Percentiles rank a stretch among this genome's conserved stretches.
Evolutionary conservation across 306 rosid species (phyloP).

Genomic region (Fragaria ananassa): DNA sequence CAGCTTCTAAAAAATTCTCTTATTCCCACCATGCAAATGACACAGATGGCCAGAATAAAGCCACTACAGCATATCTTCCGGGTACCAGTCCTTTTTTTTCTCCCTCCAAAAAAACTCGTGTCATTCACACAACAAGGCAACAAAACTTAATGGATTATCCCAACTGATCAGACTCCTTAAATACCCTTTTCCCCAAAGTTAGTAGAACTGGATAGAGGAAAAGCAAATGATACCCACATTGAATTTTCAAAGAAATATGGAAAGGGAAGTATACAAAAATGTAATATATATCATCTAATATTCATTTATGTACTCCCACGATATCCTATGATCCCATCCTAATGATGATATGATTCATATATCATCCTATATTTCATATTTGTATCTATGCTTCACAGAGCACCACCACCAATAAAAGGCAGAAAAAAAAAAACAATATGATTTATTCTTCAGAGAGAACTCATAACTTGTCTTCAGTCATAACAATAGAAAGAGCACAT

Average conservation of each 20-base stretch:
- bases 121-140: neutral
- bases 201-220: neutral
- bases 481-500: neutral
- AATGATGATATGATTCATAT: too few species aligned
- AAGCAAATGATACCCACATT: neutral
- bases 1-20: neutral
- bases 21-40: neutral
- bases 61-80: neutral
- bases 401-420: neutral
- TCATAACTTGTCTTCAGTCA: neutral
- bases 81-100: neutral
- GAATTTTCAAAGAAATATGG: too few species aligned
- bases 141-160: neutral
- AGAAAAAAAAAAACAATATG: neutral
- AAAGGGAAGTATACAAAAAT: too few species aligned
- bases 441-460: neutral
- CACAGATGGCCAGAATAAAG: neutral
- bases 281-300: too few species aligned
- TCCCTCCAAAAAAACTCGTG: neutral
- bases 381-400: neutral
- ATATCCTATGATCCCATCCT: too few species aligned
- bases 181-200: neutral
- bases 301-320: too few species aligned
- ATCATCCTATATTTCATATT: neutral
- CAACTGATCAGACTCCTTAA: neutral